Percentiles rank a stretch among this genome's conserved stretches.
Conservation (phyloP, 139 green algal species). For the Ettlia oleoabundans region DNA sequence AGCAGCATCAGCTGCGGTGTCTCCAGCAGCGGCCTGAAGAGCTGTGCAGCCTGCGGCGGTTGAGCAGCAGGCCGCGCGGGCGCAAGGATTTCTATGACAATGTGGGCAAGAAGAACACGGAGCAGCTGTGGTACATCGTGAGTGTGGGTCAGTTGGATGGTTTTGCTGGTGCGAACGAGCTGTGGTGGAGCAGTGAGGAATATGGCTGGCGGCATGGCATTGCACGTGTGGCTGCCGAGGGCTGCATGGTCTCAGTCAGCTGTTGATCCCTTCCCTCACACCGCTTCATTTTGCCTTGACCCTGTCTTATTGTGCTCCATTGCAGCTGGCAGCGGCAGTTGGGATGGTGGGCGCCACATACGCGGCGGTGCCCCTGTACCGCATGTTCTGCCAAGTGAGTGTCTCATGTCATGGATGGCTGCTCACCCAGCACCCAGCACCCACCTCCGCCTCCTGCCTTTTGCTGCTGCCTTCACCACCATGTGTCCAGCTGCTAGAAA, state of each 20-base stretch:
- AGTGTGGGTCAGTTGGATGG: neutral
- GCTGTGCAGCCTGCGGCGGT: constrained; percentile 13
- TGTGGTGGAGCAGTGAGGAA: too few species aligned
- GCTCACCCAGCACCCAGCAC: neutral
- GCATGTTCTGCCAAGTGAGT: constrained; percentile 52
- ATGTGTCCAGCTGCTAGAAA: neutral
- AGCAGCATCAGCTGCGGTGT: constrained; percentile 6
- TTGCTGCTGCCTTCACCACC: neutral
- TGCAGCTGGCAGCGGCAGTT: constrained; percentile 78
- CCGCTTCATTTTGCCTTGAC: too few species aligned
- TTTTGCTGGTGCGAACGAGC: too few species aligned
- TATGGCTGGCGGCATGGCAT: neutral
- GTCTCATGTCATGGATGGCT: neutral
- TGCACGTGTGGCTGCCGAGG: neutral
- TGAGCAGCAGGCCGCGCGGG: constrained; percentile 1
- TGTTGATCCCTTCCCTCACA: neutral
- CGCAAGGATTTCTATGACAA: neutral
- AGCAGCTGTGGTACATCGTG: constrained; percentile 54
- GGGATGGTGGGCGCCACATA: constrained; percentile 96
- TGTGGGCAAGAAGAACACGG: constrained; percentile 16
- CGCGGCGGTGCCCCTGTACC: constrained; percentile 93
- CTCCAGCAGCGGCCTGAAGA: too few species aligned
- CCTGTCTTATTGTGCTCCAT: too few species aligned
- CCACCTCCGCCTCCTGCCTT: neutral
- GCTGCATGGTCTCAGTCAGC: too few species aligned